Evolutionary conservation across 1,284 basidiomycete genomes (phyloP).

Genomic region (Omphalotus olearius): DNA sequence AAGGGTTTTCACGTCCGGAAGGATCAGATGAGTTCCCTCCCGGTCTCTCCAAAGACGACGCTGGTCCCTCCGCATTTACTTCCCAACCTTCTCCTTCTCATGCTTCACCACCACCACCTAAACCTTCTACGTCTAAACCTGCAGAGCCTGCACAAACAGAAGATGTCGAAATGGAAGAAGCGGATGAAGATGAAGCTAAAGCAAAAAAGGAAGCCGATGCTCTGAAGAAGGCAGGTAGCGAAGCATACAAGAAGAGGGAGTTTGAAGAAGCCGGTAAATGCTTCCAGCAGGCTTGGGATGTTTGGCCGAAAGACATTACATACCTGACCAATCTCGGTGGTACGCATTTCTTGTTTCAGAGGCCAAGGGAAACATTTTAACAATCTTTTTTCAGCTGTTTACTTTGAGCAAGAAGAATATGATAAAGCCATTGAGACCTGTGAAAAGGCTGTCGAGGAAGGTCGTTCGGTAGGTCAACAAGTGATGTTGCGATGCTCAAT

Average conservation of each 20-base stretch:
- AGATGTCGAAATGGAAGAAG: conserved; percentile 65
- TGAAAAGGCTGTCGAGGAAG: conserved; percentile 94
- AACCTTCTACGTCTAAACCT: conserved; percentile 24
- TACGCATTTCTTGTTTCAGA: conserved; percentile 31
- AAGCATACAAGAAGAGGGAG: conserved; percentile 83
- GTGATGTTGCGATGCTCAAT: neutral
- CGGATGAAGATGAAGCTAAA: conserved; percentile 57
- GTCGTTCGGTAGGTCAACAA: conserved; percentile 56
- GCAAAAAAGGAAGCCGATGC: conserved; percentile 73
- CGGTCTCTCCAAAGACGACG: conserved; percentile 41
- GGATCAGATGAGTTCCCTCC: conserved; percentile 80
- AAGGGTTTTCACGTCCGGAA: conserved; percentile 82
- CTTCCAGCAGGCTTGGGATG: conserved; percentile 89
- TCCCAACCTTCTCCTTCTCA: conserved; percentile 37
- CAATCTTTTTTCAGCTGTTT: conserved; percentile 56
- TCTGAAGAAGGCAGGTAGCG: conserved; percentile 76
- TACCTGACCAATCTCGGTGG: conserved; percentile 89
- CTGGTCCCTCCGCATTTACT: conserved; percentile 30
- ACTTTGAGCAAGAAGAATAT: conserved; percentile 92
- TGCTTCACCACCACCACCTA: conserved; percentile 38
- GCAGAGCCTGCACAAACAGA: conserved; percentile 32
- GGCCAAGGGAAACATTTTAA: neutral
- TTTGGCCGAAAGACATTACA: conserved; percentile 90
- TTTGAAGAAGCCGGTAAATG: conserved; percentile 71
- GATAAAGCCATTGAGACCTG: conserved; percentile 90